Conservation (phyloP, 768 basidiomycete genomes). For the Lactarius akahatsu region DNA sequence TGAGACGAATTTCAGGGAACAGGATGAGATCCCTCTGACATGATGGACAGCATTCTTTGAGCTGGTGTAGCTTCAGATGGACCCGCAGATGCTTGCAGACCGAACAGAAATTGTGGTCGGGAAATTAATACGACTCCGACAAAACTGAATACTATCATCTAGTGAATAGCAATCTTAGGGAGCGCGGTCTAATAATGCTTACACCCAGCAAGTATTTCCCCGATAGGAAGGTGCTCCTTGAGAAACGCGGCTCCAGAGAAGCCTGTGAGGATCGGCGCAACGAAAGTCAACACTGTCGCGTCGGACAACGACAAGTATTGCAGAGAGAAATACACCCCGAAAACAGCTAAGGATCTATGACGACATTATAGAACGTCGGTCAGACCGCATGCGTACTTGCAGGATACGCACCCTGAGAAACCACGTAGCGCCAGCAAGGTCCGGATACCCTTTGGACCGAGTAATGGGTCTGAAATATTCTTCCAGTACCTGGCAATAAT, state of each 20-base stretch:
- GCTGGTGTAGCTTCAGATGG: slow-evolving; percentile 29
- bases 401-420: slow-evolving; percentile 51
- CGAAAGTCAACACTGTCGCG: slow-evolving; percentile 72
- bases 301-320: slow-evolving; percentile 78
- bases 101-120: slow-evolving; percentile 73
- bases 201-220: slow-evolving; percentile 57
- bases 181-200: slow-evolving; percentile 17
- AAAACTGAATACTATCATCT: slow-evolving; percentile 55
- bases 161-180: neutral
- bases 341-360: slow-evolving; percentile 68
- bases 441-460: slow-evolving; percentile 71
- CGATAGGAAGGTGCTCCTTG: slow-evolving; percentile 55
- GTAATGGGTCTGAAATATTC: slow-evolving; percentile 54
- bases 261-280: slow-evolving; percentile 64
- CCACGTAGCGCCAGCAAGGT: slow-evolving; percentile 57
- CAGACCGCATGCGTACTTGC: too few relatives aligned
- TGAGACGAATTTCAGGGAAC: neutral
- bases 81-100: slow-evolving; percentile 30
- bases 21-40: slow-evolving; percentile 37
- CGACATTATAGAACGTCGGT: neutral
- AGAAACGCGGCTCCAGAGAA: slow-evolving; percentile 61
- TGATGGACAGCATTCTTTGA: slow-evolving; percentile 59
- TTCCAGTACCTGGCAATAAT: slow-evolving; percentile 37
- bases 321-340: slow-evolving; percentile 65
- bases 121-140: slow-evolving; percentile 80